Evolutionary conservation across 495 filamentous ascomycete genomes (phyloP).

Genomic region (Evernia prunastri): DNA sequence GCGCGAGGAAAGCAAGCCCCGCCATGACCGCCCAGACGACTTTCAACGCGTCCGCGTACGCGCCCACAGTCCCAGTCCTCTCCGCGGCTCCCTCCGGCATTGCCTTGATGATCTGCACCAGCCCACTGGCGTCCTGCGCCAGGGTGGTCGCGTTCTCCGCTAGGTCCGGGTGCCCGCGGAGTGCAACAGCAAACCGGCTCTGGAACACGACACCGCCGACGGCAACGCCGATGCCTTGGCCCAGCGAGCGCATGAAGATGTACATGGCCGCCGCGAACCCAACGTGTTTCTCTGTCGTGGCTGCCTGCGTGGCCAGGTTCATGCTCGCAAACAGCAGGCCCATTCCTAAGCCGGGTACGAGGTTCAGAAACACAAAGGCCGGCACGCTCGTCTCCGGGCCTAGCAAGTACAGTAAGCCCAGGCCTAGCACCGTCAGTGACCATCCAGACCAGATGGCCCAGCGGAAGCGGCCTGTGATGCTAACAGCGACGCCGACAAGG

Average conservation of each 20-base stretch:
- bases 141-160: slow-evolving; percentile 30
- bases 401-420: slow-evolving; percentile 42
- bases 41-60: slow-evolving; percentile 31
- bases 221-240: slow-evolving; percentile 50
- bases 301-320: slow-evolving; percentile 45
- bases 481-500: slow-evolving; percentile 40
- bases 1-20: slow-evolving; percentile 8
- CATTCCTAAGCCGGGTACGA: slow-evolving; percentile 43
- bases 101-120: slow-evolving; percentile 36
- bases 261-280: slow-evolving; percentile 49
- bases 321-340: slow-evolving; percentile 46
- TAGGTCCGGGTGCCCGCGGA: slow-evolving; percentile 29
- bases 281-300: slow-evolving; percentile 37
- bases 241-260: slow-evolving; percentile 50
- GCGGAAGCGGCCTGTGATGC: slow-evolving; percentile 41
- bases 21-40: slow-evolving; percentile 35
- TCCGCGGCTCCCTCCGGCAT: slow-evolving; percentile 25
- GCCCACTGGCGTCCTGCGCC: slow-evolving; percentile 31
- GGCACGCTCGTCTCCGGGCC: slow-evolving; percentile 37
- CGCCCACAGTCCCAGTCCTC: slow-evolving; percentile 26
- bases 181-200: slow-evolving; percentile 26
- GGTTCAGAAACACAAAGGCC: slow-evolving; percentile 44
- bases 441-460: slow-evolving; percentile 51
- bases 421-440: slow-evolving; percentile 42
- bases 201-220: slow-evolving; percentile 45